Conservation (phyloP, 2,329 filamentous ascomycete species). For the Dissoconium aciculare region DNA sequence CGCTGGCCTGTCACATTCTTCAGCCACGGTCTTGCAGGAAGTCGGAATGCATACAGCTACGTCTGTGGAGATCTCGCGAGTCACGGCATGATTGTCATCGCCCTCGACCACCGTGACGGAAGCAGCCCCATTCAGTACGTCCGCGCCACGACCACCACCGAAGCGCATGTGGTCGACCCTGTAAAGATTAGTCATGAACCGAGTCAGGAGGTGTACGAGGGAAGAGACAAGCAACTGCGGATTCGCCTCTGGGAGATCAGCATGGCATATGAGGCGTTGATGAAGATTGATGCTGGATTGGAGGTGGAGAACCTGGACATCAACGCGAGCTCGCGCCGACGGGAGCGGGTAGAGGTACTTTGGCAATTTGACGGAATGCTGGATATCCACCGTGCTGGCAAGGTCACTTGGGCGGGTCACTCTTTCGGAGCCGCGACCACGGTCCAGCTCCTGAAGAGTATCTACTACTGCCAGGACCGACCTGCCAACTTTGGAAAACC, state of each 20-base stretch:
- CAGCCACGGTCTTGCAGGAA: conserved; percentile 71
- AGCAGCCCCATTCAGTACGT: conserved; percentile 62
- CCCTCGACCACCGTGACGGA: conserved; percentile 70
- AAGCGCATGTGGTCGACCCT: conserved; percentile 30
- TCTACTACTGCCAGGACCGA: conserved; percentile 45
- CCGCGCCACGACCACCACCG: conserved; percentile 39
- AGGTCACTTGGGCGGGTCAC: conserved; percentile 62
- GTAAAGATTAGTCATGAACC: conserved; percentile 44
- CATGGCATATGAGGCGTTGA: conserved; percentile 51
- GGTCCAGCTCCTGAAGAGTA: conserved; percentile 64
- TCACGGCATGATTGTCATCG: conserved; percentile 66
- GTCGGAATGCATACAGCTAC: conserved; percentile 73
- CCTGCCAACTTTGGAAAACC: conserved; percentile 35
- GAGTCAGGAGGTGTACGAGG: conserved; percentile 45
- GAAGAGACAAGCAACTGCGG: conserved; percentile 55
- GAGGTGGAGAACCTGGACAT: conserved; percentile 32
- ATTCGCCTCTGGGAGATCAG: conserved; percentile 69
- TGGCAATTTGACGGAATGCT: conserved; percentile 46
- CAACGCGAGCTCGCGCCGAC: conserved; percentile 25
- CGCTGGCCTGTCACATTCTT: conserved; percentile 74
- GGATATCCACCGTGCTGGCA: conserved; percentile 55
- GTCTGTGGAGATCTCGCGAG: conserved; percentile 64
- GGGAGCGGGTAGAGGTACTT: conserved; percentile 33
- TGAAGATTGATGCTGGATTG: conserved; percentile 47
- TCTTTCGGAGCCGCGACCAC: conserved; percentile 65